Base-by-base conservation (phyloP, 345 rosid species). In the Populus deltoides region DNA sequence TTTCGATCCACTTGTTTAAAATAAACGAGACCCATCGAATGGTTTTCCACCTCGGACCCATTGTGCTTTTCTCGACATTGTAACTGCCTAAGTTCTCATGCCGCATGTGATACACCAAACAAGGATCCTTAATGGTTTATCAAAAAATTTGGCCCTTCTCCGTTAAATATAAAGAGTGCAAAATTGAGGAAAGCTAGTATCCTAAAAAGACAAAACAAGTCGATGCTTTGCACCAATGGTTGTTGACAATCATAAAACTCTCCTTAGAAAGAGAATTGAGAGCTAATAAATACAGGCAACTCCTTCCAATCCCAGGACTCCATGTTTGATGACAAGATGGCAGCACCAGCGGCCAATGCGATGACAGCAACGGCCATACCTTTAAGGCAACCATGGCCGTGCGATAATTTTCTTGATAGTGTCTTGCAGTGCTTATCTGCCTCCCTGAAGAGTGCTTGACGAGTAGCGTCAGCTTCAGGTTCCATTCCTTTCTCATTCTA, bases 361-460 rank as follows among this genome's bases (percentile, higher is more conserved):
- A 86, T 24, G 29, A 72, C 75, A 45, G 75, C 59, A 66, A 91
- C 39, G 80, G 89, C 88, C 82, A 87, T 63, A 15, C 84, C 79
- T 82, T 86, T 91, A 72, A 86, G 24, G 84, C 91, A 91, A 43
- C 83, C 76, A 66, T 69, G 72, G 81, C 92, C 87, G 7, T 85
- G 83, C 3, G 92, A 87, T 73, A 88, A 77, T 77, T 79, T 89
- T 12, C 89, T 87, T 5, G 78, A 77, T 36, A 92, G 47, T 31
- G 51, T 76, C 81, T 89, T 92, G 77, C 93, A 89, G 39, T 84
- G 86, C 83, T 86, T 88, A 79, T 92, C 92, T 47, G 90, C 88
- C 24, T 84, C 90, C 78, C 67, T 79, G 82, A 70, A 76, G 67
- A 85, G 85, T 45, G 86, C 70, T 13, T 81, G 84, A 38, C 6